These are phyloP conservation scores for Salix koriyanagi DNA, from an alignment of 345 rosid genomes.

Conservation along the genomic window DNA sequence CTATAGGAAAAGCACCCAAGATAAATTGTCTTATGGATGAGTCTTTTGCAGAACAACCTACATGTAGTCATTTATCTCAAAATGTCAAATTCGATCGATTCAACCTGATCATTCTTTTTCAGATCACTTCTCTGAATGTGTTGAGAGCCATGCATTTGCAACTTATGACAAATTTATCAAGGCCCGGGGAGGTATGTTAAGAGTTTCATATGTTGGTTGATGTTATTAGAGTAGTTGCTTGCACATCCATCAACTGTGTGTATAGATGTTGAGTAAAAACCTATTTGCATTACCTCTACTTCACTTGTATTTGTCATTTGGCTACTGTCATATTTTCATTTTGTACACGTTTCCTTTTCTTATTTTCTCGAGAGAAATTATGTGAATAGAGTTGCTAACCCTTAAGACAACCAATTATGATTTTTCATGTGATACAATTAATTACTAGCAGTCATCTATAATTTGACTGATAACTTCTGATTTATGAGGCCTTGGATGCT, in stretches of 20 bases:
- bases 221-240: neutral
- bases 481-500: neutral
- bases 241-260: neutral
- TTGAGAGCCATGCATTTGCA: slow-evolving; percentile 84
- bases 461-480: neutral
- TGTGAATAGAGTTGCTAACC: neutral
- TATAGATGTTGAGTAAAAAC: neutral
- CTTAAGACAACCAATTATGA: neutral
- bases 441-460: neutral
- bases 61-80: neutral
- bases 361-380: neutral
- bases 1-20: neutral
- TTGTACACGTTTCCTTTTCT: neutral
- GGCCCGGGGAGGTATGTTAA: slow-evolving; percentile 63
- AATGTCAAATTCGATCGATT: slow-evolving; percentile 7
- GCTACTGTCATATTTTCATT: neutral
- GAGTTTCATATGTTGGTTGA: slow-evolving; percentile 1
- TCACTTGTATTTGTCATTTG: neutral
- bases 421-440: no score
- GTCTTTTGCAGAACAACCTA: neutral
- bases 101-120: slow-evolving; percentile 19
- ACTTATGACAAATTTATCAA: slow-evolving; percentile 96
- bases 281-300: neutral
- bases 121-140: slow-evolving; percentile 97
- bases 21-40: neutral